Evolutionary conservation across 495 filamentous ascomycete genomes (phyloP), one percentile per base, ranked within the genome.

Genomic region (Paragyromitra xinjiangensis): DNA sequence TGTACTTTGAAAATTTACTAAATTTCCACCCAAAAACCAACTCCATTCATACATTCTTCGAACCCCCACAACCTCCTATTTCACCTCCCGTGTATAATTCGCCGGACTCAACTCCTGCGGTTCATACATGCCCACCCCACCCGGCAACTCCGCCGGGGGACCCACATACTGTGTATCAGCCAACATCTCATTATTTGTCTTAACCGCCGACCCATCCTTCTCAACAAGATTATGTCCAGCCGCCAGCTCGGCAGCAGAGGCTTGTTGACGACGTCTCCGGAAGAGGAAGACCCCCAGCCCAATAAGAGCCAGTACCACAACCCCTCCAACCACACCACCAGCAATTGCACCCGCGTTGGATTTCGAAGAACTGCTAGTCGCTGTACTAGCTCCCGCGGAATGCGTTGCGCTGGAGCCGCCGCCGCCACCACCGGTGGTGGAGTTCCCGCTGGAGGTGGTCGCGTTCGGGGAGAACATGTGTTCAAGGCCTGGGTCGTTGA

Each of bases 281-380:
- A 80, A 51, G 12, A 80, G 3, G 24, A 64, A 67, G 2, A 19
- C 16, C 3, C 72, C 73, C 37, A 58, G 24, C 5, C 53, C 78
- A 58, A 80, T 16, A 9, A 80, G 14, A 6, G 69, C 78, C 16
- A 75, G 14, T 12, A 50, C 78, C 6, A 51, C 69, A 14, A 82
- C 8, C 8, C 81, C 81, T 0, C 81, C 81, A n/a, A 83, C 70
- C 24, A 83, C 70, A 11, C 81, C 81, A 6, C 81, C 81, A 7
- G 67, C 81, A 9, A 82, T 79, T 22, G 81, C 74, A 6, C 81
- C 81, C 6, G 74, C 79, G 29, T 65, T 79, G 6, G 78, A 68
- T 16, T 68, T 37, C 6, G 70, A 9, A 16, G 69, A n/a, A 16
- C n/a, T 3, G 22, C 11, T 12, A 14, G 44, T 64, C n/a, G 48